These are phyloP conservation scores for Hymenotorrendiella dingleyae DNA, from an alignment of 2,329 filamentous ascomycete genomes.

Conservation along the genomic window DNA sequence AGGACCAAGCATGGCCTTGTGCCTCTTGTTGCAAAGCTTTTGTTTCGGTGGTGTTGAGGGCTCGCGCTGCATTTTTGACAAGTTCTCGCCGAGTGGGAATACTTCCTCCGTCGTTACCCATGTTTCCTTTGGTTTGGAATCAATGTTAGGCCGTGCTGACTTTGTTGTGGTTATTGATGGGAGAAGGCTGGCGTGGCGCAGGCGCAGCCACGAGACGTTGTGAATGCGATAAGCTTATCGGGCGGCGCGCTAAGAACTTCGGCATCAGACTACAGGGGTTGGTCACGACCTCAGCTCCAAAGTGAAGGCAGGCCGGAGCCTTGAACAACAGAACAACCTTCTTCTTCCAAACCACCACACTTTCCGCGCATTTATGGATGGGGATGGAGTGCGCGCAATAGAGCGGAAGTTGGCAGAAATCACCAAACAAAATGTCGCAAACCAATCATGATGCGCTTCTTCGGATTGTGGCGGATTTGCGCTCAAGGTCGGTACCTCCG, in stretches of 20 bases:
- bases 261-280: not conserved
- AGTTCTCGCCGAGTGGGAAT: slow-evolving; percentile 95
- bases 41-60: slow-evolving; percentile 74
- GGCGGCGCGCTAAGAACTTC: not conserved
- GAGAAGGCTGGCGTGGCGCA: not conserved
- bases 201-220: no score
- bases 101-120: slow-evolving; percentile 97
- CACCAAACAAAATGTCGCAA: slow-evolving; percentile 28
- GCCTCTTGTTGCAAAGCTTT: slow-evolving; percentile 85
- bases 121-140: slow-evolving; percentile 33
- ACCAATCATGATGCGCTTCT: slow-evolving; percentile 27
- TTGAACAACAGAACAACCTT: not conserved
- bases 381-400: slow-evolving; percentile 22
- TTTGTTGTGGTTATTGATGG: not conserved
- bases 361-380: slow-evolving; percentile 20
- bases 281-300: not conserved
- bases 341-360: slow-evolving; percentile 4
- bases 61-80: slow-evolving; percentile 84
- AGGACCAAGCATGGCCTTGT: slow-evolving; percentile 79
- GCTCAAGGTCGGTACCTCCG: slow-evolving; percentile 22
- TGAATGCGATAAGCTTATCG: slow-evolving; percentile 6
- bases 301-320: not conserved
- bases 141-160: not conserved
- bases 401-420: slow-evolving; percentile 14
- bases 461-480: slow-evolving; percentile 28